Evolutionary conservation across 2,329 filamentous ascomycete species (phyloP), one percentile per base, ranked within the genome.

Genomic region (Colletotrichum costaricense): DNA sequence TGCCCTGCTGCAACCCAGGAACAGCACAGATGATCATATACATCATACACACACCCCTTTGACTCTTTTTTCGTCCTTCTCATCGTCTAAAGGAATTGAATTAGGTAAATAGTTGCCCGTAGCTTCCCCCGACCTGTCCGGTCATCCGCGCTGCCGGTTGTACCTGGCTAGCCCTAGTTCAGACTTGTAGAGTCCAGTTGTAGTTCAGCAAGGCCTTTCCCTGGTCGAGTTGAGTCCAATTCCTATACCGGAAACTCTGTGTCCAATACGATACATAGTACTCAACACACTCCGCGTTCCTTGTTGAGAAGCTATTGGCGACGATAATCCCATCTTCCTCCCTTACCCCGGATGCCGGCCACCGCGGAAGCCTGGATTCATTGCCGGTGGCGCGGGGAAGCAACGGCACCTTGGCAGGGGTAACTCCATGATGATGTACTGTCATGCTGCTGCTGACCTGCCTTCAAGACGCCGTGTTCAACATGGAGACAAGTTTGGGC

Each of bases 111-210:
- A 42, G n/a, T 22, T 26, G 11, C 38, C 55, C 67, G 42, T 55
- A 70, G 38, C 26, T 54, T 72, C 69, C 65, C 65, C 64, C 69
- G 69, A 63, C 46, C 63, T 68, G 38, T 35, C 69, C 69, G 69
- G 49, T 26, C 69, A 69, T 63, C 65, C 69, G 42, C 42, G 42
- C 42, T 19, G 42, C 69, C 66, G 58, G 24, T 56, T 52, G 52
- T 69, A 33, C 69, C 66, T 64, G 69, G 59, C 54, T 55, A 33
- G 59, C 54, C 69, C 65, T 59, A 42, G 69, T 35, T 35, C 6
- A 56, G 22, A 70, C 19, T 22, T 42, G 38, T 16, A 42, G 28
- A 16, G 5, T 16, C 14, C 14, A 16, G 14, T 49, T 5, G 42
- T 49, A 19, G 42, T n/a, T 49, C 42, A 49, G 42, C 7, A 49